Base-by-base conservation (phyloP, 2,329 filamentous ascomycete species). In the Clathrospora elynae region DNA sequence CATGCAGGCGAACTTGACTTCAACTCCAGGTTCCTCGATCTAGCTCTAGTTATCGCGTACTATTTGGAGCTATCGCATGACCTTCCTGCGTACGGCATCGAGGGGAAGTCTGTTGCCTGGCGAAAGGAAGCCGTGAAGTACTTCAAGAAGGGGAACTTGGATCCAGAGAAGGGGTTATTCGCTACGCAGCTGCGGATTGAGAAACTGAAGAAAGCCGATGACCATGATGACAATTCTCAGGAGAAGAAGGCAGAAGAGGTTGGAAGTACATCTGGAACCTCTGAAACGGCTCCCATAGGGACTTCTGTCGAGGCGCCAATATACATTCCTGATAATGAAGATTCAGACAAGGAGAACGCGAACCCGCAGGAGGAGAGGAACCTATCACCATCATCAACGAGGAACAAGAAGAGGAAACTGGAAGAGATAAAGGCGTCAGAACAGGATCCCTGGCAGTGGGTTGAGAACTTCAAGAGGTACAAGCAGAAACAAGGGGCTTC, bases 401-500 rank as follows among this genome's bases (percentile, higher is more conserved):
- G 33, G 2, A 42, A 32, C n/a, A 42, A 22, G 9, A 48, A 48
- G 32, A 43, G 32, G 24, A 38, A 23, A 5, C 14, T 10, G 25
- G 14, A 20, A 10, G 18, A 23, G 12, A 17, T 16, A 4, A 24
- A 36, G 14, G 26, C 23, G 4, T n/a, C 19, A 1, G 23, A 39
- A 14, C 40, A 48, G 6, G 54, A 60, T 31, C 42, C 39, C 2
- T 60, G 54, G 56, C 37, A 35, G 13, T 57, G 54, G 52, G 11
- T 30, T 16, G 16, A 19, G 6, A 42, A 25, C 6, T 42, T 57
- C 6, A 29, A 33, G 3, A n/a, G 30, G n/a, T 57, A 51, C 22
- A 53, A 50, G 19, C 31, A 46, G 16, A 10, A 10, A 5, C 17
- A 25, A 14, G 10, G 12, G 3, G 6, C 14, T 1, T 29, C 29